These are phyloP conservation scores for Erigeron philadelphicus DNA, from an alignment of 140 eudicot genomes.

Conservation along the genomic window DNA sequence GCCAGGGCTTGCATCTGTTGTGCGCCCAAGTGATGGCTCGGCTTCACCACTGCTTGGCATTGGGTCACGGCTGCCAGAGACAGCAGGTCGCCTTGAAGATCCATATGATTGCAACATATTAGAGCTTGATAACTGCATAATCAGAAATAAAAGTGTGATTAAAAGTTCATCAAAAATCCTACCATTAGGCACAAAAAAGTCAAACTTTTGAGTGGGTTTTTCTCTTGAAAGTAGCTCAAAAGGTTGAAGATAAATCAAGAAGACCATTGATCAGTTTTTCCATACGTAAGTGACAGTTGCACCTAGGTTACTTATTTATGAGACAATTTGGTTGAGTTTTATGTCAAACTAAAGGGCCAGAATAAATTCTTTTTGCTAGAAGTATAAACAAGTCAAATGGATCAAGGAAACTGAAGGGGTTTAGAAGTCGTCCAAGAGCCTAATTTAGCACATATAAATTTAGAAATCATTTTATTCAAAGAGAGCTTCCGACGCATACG, in stretches of 20 bases:
- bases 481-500: too few relatives aligned
- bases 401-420: not conserved
- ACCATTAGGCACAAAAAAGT: not conserved
- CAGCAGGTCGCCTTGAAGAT: conserved; percentile 74
- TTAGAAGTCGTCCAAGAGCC: not conserved
- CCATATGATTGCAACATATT: conserved; percentile 53
- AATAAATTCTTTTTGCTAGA: too few relatives aligned
- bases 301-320: not conserved
- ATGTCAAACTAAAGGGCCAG: not conserved
- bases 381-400: too few relatives aligned
- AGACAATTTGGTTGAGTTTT: not conserved
- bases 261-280: not conserved
- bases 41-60: conserved; percentile 34
- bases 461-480: not conserved
- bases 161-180: too few relatives aligned
- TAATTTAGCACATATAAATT: not conserved
- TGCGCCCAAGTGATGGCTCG: conserved; percentile 48
- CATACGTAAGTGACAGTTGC: not conserved
- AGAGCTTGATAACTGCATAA: conserved; percentile 55
- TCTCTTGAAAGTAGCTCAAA: not conserved
- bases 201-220: not conserved
- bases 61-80: conserved; percentile 72
- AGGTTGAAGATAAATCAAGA: not conserved
- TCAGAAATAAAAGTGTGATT: not conserved
- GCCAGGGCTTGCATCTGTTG: conserved; percentile 58